Evolutionary conservation across 1,284 basidiomycete genomes (phyloP).

Genomic region (Ceratobasidium sp.): DNA sequence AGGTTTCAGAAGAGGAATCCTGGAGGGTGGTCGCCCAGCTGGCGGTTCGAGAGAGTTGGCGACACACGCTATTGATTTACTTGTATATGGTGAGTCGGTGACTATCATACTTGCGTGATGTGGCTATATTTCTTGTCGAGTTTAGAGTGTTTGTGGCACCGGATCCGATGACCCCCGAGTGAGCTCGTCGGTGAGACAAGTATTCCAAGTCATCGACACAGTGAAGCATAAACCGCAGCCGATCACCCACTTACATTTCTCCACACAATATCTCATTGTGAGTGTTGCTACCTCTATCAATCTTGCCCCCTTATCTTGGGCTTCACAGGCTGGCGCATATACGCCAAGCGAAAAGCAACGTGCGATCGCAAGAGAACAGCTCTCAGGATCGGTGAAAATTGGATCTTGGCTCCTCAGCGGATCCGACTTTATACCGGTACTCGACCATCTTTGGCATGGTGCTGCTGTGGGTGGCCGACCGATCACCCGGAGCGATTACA

Average conservation of each 20-base stretch:
- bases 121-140: not conserved
- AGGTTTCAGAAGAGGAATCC: not conserved
- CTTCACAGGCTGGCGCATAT: constrained; percentile 19
- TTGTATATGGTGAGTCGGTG: constrained; percentile 30
- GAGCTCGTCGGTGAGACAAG: constrained; percentile 1
- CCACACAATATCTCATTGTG: constrained; percentile 13
- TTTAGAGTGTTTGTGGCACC: constrained; percentile 18
- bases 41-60: constrained; percentile 21
- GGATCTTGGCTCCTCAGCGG: not conserved
- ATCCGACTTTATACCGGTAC: constrained; percentile 2
- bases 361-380: not conserved
- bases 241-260: not conserved
- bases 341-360: constrained; percentile 23
- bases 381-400: not conserved
- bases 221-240: not conserved
- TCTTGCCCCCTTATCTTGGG: not conserved
- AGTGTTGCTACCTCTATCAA: not conserved
- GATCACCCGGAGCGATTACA: not conserved
- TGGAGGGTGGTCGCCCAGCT: constrained; percentile 12
- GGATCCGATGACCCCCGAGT: constrained; percentile 22
- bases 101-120: not conserved
- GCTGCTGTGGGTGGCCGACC: constrained; percentile 1
- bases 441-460: constrained; percentile 25
- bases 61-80: constrained; percentile 12
- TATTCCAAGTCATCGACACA: not conserved